Conservation (phyloP, 768 basidiomycete genomes). For the Vararia minispora region DNA sequence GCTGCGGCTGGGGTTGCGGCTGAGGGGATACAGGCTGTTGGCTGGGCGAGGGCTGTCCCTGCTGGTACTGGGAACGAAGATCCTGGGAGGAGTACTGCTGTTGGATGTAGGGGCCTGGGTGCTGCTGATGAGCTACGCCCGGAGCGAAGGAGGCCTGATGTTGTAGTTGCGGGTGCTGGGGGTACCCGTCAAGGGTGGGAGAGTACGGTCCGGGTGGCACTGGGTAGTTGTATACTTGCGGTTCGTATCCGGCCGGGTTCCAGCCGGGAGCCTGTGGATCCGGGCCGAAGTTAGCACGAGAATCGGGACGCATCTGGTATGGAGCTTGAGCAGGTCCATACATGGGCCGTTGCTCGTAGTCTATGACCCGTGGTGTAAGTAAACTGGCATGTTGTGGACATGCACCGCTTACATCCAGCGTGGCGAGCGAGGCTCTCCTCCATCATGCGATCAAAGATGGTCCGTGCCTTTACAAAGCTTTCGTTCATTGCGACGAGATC, state of each 20-base stretch:
- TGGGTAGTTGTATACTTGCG: conserved; percentile 30
- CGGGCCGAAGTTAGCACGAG: conserved; percentile 23
- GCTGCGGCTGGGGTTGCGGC: conserved; percentile 17
- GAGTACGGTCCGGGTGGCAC: conserved; percentile 20
- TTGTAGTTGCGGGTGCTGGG: conserved; percentile 14
- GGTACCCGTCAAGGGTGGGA: conserved; percentile 19
- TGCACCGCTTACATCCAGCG: conserved; percentile 41
- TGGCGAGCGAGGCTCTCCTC: conserved; percentile 78
- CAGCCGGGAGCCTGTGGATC: conserved; percentile 39
- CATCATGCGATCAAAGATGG: conserved; percentile 91
- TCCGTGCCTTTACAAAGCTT: conserved; percentile 79
- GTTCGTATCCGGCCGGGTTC: conserved; percentile 36
- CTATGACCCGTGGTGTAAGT: conserved; percentile 21
- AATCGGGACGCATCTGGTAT: conserved; percentile 21
- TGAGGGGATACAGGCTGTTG: conserved; percentile 2
- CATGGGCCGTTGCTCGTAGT: conserved; percentile 38
- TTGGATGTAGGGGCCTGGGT: conserved; percentile 13
- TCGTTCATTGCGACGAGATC: conserved; percentile 94
- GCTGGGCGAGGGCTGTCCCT: conserved; percentile 6
- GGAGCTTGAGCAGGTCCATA: conserved; percentile 17
- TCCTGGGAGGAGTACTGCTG: conserved; percentile 4
- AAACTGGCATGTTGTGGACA: background rate
- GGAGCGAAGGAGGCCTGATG: conserved; percentile 18
- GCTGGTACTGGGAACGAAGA: conserved; percentile 3
- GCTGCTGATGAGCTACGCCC: conserved; percentile 14